phyloP scores from a whole-genome alignment of 768 basidiomycete genomes.

The Collybia mongolica region DNA sequence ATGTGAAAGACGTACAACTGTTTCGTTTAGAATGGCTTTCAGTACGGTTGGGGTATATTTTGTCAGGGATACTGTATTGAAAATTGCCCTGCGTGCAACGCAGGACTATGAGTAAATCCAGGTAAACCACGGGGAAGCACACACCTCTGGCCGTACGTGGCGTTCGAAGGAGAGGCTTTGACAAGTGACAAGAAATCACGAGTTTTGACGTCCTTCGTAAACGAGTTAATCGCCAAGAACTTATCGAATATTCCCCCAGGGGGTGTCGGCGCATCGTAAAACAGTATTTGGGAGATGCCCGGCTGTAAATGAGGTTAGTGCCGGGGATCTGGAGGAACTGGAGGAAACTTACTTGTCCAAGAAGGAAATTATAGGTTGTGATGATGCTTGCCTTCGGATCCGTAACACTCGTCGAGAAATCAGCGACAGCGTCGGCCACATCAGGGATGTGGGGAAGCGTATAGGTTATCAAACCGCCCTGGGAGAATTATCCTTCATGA shows the following conservation, averaged over 20 bases:
- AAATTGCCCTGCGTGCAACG: too few species aligned
- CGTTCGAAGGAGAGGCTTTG: too few species aligned
- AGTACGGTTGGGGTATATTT: constrained; percentile 34
- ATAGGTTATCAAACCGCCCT: constrained; percentile 50
- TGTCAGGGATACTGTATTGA: constrained; percentile 15
- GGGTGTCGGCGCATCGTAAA: constrained; percentile 56
- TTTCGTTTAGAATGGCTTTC: constrained; percentile 42
- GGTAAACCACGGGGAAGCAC: too few species aligned
- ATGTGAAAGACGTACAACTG: constrained; percentile 24
- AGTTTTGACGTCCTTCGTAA: constrained; percentile 36
- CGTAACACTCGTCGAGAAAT: constrained; percentile 37
- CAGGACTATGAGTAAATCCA: too few species aligned
- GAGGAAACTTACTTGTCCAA: constrained; percentile 14
- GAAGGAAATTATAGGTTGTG: constrained; percentile 39
- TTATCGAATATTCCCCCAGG: constrained; percentile 52
- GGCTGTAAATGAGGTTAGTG: background rate
- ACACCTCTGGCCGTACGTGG: too few species aligned
- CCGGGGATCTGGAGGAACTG: background rate
- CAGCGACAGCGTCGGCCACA: constrained; percentile 34
- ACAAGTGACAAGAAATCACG: constrained; percentile 28
- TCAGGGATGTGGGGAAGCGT: constrained; percentile 18
- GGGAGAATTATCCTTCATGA: background rate
- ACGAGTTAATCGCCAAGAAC: constrained; percentile 42
- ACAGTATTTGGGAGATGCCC: constrained; percentile 33
- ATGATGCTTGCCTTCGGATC: constrained; percentile 55